These are phyloP conservation scores for Malbranchea zuffiana DNA, from an alignment of 2,329 filamentous ascomycete genomes.

Conservation along the genomic window DNA sequence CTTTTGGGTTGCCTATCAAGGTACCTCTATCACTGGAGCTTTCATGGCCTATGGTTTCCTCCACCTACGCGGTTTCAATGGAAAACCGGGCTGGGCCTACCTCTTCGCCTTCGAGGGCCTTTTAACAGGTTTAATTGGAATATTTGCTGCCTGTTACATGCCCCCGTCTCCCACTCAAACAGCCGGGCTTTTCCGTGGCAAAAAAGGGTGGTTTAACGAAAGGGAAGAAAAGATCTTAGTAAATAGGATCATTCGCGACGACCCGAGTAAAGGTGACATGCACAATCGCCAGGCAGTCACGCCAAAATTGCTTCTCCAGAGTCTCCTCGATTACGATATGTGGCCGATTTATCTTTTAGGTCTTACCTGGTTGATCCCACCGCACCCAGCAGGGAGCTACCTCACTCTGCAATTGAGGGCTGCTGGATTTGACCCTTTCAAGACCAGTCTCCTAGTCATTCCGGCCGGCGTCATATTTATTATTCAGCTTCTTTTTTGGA, in stretches of 20 bases:
- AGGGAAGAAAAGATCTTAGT: slow-evolving; percentile 60
- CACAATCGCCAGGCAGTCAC: slow-evolving; percentile 48
- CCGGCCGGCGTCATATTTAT: slow-evolving; percentile 48
- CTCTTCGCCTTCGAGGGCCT: slow-evolving; percentile 35
- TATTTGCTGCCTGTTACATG: slow-evolving; percentile 49
- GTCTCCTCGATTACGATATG: slow-evolving; percentile 46
- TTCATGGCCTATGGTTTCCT: slow-evolving; percentile 38
- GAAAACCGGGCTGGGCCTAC: slow-evolving; percentile 35
- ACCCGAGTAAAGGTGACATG: slow-evolving; percentile 50
- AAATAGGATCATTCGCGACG: slow-evolving; percentile 49
- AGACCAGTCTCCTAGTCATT: slow-evolving; percentile 53
- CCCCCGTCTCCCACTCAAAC: slow-evolving; percentile 57
- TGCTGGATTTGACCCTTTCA: slow-evolving; percentile 48
- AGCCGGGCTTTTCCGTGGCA: slow-evolving; percentile 48
- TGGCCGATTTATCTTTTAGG: slow-evolving; percentile 46
- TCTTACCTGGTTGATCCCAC: slow-evolving; percentile 34
- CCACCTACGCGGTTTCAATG: slow-evolving; percentile 28
- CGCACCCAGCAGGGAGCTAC: slow-evolving; percentile 26
- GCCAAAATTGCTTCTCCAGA: slow-evolving; percentile 39
- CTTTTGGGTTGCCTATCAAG: slow-evolving; percentile 58
- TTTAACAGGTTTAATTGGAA: slow-evolving; percentile 45
- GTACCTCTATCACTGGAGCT: slow-evolving; percentile 37
- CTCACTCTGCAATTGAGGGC: slow-evolving; percentile 38
- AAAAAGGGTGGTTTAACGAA: slow-evolving; percentile 56
- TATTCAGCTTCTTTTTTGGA: slow-evolving; percentile 44